A percentile compares a stretch with the other conserved stretches of the same genome.
These are phyloP conservation scores for Lolium multiflorum DNA, from an alignment of 176 grass and related monocot species.

Conservation along the genomic window DNA sequence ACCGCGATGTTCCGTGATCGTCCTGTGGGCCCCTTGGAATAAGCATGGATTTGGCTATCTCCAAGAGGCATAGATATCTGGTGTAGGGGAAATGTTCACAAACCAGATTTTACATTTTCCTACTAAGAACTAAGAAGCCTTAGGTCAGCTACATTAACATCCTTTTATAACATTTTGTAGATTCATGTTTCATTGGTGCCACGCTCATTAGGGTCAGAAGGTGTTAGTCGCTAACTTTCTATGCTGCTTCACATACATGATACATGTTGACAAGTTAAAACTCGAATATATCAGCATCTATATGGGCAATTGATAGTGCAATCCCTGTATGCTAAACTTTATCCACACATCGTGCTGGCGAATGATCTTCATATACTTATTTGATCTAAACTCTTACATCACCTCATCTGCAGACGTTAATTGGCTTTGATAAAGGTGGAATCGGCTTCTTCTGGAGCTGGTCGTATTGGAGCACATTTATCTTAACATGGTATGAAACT, in stretches of 20 bases:
- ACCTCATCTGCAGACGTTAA: constrained; percentile 73
- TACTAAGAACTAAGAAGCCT: constrained; percentile 4
- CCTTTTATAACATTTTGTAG: background rate
- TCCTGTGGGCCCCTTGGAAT: too few species aligned
- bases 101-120: background rate
- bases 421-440: constrained; percentile 68
- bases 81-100: constrained; percentile 1
- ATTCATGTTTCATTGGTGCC: background rate
- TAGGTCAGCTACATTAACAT: background rate
- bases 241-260: background rate
- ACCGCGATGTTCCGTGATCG: too few species aligned
- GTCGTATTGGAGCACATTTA: constrained; percentile 99
- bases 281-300: background rate
- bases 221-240: background rate
- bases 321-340: constrained; percentile 5
- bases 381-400: constrained; percentile 40
- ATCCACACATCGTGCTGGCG: background rate
- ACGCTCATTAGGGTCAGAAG: constrained; percentile 30
- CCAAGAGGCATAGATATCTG: constrained; percentile 19
- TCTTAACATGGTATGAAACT: constrained; percentile 85
- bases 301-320: background rate
- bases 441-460: constrained; percentile 99
- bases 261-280: constrained; percentile 12
- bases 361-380: background rate
- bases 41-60: background rate